A percentile compares a stretch with the other conserved stretches of the same genome.
These are phyloP conservation scores for Exophiala calicioides DNA, from an alignment of 2,329 filamentous ascomycete genomes.

Conservation along the genomic window DNA sequence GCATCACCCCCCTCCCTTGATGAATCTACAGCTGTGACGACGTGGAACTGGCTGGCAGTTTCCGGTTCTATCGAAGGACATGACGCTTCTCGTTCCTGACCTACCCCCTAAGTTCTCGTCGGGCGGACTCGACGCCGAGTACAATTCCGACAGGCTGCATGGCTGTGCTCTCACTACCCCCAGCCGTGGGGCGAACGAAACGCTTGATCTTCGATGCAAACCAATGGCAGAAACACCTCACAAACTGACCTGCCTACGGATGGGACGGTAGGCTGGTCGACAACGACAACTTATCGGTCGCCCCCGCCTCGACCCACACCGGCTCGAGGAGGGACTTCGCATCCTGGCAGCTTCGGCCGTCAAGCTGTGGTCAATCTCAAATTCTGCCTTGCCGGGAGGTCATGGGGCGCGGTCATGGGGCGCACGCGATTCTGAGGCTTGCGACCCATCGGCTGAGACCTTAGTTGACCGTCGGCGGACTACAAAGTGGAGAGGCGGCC, in stretches of 20 bases:
- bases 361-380: background rate
- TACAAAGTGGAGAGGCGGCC: too few relatives aligned
- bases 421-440: background rate
- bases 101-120: background rate
- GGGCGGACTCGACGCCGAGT: background rate
- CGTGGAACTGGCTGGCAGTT: too few relatives aligned
- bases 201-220: background rate
- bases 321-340: background rate
- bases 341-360: background rate
- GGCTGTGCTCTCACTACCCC: too few relatives aligned
- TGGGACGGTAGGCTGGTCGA: background rate
- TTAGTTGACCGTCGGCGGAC: too few relatives aligned
- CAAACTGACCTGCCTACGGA: background rate
- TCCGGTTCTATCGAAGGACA: too few relatives aligned
- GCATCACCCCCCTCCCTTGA: too few relatives aligned
- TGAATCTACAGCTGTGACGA: too few relatives aligned
- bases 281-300: background rate
- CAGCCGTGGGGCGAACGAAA: background rate
- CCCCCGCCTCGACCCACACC: background rate
- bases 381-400: background rate
- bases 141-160: background rate
- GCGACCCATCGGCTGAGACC: too few relatives aligned
- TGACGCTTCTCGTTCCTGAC: background rate
- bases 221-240: too few relatives aligned
- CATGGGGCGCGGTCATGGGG: background rate